Percentiles rank a stretch among this genome's conserved stretches.
These are phyloP conservation scores for Xylariales sp. DNA, from an alignment of 2,329 filamentous ascomycete species.

Conservation along the genomic window DNA sequence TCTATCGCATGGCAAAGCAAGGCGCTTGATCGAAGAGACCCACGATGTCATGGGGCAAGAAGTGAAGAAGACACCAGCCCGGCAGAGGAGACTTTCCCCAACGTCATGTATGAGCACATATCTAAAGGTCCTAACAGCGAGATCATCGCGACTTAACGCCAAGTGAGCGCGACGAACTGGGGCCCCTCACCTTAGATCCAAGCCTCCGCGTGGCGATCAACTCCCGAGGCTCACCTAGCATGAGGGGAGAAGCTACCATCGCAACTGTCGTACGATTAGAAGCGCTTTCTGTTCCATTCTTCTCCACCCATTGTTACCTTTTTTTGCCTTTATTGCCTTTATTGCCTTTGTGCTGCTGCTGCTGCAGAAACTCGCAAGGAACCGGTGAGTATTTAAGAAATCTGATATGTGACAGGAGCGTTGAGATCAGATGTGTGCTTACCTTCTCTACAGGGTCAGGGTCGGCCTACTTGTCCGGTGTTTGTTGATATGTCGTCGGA, in stretches of 20 bases:
- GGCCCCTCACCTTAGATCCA: conserved; percentile 2
- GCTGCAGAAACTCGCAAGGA: no score
- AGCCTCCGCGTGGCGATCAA: neutral
- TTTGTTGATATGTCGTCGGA: conserved; percentile 2
- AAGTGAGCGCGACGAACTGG: neutral
- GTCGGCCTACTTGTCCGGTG: no score
- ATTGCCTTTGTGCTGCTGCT: no score
- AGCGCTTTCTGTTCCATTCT: no score
- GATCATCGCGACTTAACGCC: neutral
- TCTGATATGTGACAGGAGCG: neutral
- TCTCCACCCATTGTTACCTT: no score
- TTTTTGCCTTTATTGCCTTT: neutral
- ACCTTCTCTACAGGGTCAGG: no score
- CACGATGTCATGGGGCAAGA: neutral
- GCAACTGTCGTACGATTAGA: neutral
- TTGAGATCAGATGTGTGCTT: no score
- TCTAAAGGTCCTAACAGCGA: neutral
- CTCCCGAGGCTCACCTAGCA: neutral
- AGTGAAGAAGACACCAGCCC: neutral
- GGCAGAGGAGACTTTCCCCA: neutral
- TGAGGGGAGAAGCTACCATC: conserved; percentile 1
- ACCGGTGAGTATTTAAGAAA: neutral
- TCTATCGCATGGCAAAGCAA: no score
- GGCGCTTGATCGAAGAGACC: no score
- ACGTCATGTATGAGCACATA: conserved; percentile 3